Evolutionary conservation across 2,329 filamentous ascomycete genomes (phyloP), one percentile per base, ranked within the genome.

Genomic region (Aureobasidium lini): DNA sequence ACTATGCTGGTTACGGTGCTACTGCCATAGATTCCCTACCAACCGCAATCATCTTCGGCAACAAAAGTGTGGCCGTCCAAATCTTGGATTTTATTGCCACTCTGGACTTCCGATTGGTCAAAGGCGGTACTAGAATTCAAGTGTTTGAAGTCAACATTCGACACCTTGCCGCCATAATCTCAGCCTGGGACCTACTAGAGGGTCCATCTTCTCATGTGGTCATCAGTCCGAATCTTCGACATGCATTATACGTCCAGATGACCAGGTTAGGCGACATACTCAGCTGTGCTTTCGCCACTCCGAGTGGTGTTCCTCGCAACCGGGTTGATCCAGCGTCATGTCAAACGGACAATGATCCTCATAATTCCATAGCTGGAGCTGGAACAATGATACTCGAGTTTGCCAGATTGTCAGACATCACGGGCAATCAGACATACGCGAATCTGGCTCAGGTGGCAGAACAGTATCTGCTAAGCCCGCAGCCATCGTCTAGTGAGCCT

Each of bases 1-100:
- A 67, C 46, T 66, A 65, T 37, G 65, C 63, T 32, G 64, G 66
- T n/a, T 65, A 65, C 64, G 68, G 68, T 10, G 66, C 63, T 4
- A 65, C 65, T 6, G 63, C 64, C 4, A 64, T 66, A 32, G 66
- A 69, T 46, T 56, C 66, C 3, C 59, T 68, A 39, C 47, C 64
- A 1, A 66, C 66, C 6, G 66, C 67, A 4, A 67, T 68, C 50
- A 60, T 67, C 11, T 64, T 66, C 58, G 60, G 61, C 6, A 63
- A 65, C 9, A 56, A 62, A 32, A 62, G 63, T 34, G 61, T 63
- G 7, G 62, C 64, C 1, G 7, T 61, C 2, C 62, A 64, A 23
- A 66, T 67, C 36, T 37, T 66, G 18, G 39, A 58, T 7, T 65
- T 63, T 60, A 62, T 68, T 37, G 58, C 63, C 13, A 58, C 42